phyloP scores from a whole-genome alignment of 164 flowering plant genomes.

The Litsea cubeba region DNA sequence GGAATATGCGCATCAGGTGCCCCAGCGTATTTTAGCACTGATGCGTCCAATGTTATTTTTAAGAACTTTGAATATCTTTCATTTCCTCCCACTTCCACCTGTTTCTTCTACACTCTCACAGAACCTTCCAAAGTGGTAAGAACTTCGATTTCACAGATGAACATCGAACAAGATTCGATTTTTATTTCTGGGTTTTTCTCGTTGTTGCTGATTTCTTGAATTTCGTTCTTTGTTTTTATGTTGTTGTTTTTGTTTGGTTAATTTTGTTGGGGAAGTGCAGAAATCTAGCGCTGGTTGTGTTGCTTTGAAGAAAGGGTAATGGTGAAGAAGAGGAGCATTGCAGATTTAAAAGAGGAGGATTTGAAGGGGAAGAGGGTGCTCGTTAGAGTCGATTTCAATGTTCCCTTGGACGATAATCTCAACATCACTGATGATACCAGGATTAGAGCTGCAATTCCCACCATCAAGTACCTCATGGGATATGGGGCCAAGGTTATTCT shows the following conservation, averaged over 20 bases:
- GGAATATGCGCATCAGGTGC: too few relatives aligned
- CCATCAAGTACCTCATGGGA: constrained; percentile 54
- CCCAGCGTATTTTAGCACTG: too few relatives aligned
- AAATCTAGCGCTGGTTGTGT: neutral
- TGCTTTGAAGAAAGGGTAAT: constrained; percentile 13
- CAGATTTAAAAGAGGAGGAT: constrained; percentile 48
- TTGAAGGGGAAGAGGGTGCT: constrained; percentile 71
- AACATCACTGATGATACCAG: constrained; percentile 75
- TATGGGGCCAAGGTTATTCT: constrained; percentile 60
- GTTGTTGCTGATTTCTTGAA: neutral
- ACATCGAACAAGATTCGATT: neutral
- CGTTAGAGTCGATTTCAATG: constrained; percentile 70
- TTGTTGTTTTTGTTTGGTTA: neutral
- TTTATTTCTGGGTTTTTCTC: neutral
- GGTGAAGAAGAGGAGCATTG: constrained; percentile 64
- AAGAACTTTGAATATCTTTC: too few relatives aligned
- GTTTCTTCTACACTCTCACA: too few relatives aligned
- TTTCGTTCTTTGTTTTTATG: neutral
- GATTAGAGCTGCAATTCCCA: constrained; percentile 66
- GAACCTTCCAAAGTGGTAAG: neutral
- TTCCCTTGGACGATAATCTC: constrained; percentile 58
- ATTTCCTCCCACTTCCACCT: too few relatives aligned
- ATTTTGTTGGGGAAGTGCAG: neutral
- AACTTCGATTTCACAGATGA: neutral
- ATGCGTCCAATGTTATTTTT: too few relatives aligned